Conservation (phyloP, 805 yeast species). For the Kazachstania bromeliacearum region DNA sequence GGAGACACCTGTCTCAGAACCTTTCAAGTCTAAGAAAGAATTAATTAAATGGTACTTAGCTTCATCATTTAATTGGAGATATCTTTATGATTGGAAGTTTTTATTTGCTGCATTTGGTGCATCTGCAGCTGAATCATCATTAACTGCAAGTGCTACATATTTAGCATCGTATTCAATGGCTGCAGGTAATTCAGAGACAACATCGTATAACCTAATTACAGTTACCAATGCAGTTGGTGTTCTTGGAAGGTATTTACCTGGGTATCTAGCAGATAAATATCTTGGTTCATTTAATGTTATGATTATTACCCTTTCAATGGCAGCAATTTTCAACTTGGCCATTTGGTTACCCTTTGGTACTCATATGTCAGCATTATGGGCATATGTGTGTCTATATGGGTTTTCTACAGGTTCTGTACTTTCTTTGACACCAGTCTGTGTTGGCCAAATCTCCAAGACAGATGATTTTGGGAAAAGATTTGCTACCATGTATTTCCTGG, state of each 20-base stretch:
- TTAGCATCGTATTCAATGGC: conserved; percentile 45
- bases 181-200: conserved; percentile 35
- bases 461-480: conserved; percentile 47
- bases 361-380: conserved; percentile 31
- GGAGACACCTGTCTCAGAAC: conserved; percentile 21
- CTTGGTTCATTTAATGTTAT: conserved; percentile 48
- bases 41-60: conserved; percentile 21
- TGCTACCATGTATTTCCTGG: conserved; percentile 49
- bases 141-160: conserved; percentile 40
- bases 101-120: conserved; percentile 35
- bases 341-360: conserved; percentile 39
- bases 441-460: conserved; percentile 48
- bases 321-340: conserved; percentile 30
- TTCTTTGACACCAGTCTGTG: conserved; percentile 49
- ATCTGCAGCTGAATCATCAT: conserved; percentile 38
- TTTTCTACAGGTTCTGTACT: conserved; percentile 47
- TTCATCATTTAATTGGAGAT: conserved; percentile 26
- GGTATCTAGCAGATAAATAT: conserved; percentile 35
- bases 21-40: conserved; percentile 32
- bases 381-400: conserved; percentile 44
- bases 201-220: conserved; percentile 40
- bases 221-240: conserved; percentile 39
- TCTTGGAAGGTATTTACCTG: conserved; percentile 38
- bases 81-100: conserved; percentile 37
- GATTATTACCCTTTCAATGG: conserved; percentile 28